Percentiles rank a stretch among this genome's conserved stretches.
Conservation (phyloP, 176 grass and related monocot species). For the Oryza coarctata region DNA sequence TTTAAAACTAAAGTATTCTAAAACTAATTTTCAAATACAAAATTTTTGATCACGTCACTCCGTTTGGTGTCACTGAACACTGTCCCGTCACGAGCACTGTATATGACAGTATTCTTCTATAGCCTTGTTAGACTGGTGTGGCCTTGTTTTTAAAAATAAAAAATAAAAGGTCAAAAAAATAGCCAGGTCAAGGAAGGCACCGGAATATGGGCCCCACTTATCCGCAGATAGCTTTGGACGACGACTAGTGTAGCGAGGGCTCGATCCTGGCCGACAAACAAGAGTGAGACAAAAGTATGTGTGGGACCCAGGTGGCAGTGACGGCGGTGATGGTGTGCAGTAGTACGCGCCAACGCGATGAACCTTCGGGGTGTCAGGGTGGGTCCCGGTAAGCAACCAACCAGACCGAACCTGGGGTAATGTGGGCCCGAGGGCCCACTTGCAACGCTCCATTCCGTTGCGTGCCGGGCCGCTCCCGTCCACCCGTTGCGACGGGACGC, state of each 20-base stretch:
- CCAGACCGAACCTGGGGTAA: neutral
- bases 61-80: too few species aligned
- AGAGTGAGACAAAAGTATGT: neutral
- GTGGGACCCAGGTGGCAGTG: neutral
- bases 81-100: too few species aligned
- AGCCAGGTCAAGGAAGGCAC: neutral
- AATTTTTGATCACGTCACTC: too few species aligned
- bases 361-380: neutral
- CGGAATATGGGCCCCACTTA: neutral
- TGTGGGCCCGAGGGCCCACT: neutral
- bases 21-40: too few species aligned
- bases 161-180: too few species aligned
- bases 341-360: neutral
- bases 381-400: neutral
- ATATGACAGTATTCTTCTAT: too few species aligned
- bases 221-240: neutral
- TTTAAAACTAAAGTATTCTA: too few species aligned
- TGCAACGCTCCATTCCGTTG: neutral
- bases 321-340: neutral
- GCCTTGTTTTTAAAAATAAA: too few species aligned
- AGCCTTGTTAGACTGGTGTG: too few species aligned
- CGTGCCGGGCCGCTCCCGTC: neutral
- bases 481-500: conserved; percentile 39
- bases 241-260: neutral
- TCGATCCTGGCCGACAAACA: neutral